These are phyloP conservation scores for Tetracladium setigerum DNA, from an alignment of 495 filamentous ascomycete species.

Conservation along the genomic window DNA sequence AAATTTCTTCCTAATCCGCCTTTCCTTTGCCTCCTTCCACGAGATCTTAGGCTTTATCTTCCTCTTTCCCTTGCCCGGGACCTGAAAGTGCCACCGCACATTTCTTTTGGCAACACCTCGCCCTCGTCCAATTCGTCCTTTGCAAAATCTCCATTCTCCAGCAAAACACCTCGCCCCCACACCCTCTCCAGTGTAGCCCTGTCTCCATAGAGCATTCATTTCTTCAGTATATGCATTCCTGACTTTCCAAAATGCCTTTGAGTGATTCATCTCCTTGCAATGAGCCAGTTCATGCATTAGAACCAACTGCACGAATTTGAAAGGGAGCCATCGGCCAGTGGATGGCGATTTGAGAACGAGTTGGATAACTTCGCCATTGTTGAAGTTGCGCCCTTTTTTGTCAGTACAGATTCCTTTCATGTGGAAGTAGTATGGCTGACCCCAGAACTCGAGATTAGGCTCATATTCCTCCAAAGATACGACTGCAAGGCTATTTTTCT, in stretches of 20 bases:
- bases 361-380: constrained; percentile 76
- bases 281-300: constrained; percentile 81
- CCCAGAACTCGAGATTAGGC: constrained; percentile 60
- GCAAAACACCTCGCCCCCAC: constrained; percentile 58
- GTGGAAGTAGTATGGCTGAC: constrained; percentile 1
- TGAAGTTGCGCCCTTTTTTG: constrained; percentile 65
- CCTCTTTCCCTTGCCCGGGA: constrained; percentile 45
- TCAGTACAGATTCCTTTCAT: not conserved
- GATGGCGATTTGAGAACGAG: constrained; percentile 59
- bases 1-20: constrained; percentile 66
- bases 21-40: constrained; percentile 57
- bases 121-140: constrained; percentile 39
- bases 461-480: constrained; percentile 72
- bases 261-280: constrained; percentile 80
- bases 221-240: constrained; percentile 57
- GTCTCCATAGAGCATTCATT: constrained; percentile 55
- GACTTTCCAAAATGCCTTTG: constrained; percentile 63
- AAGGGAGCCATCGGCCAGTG: constrained; percentile 61
- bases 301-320: constrained; percentile 73
- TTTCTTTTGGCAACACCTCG: constrained; percentile 49
- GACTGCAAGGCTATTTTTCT: constrained; percentile 54
- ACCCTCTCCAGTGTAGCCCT: constrained; percentile 70
- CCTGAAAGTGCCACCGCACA: constrained; percentile 65
- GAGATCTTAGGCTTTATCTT: constrained; percentile 38
- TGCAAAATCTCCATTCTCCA: constrained; percentile 51